Base-by-base conservation (phyloP, 768 basidiomycete species). In the Lactarius quietus region DNA sequence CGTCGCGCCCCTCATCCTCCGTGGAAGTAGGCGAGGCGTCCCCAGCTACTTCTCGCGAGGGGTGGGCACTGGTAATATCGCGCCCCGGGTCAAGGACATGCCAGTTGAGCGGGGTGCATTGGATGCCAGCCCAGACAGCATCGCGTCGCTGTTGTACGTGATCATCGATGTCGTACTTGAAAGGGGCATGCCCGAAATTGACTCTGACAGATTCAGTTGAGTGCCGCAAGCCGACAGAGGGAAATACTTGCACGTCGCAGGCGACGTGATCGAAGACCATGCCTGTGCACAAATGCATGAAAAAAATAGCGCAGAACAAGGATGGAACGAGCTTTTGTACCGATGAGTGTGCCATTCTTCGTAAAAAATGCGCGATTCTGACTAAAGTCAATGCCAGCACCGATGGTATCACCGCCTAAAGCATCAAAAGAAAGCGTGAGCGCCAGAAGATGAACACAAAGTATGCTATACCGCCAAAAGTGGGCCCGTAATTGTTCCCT, bases 371-470 rank as follows among this genome's bases (percentile, higher is more conserved):
- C 87, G 62, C 83, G 81, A 63, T 90, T 82, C 23, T 83, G 85
- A 52, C 86, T 87, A 72, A 94, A 97, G 76, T 98, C 93, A 64
- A 98, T 82, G 1, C 96, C 96, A 72, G 94, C 96, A 14, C 96
- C 96, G 65, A 99, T 83, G 29, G 88, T 77, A 74, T 99, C 96
- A 9, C 89, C 90, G 52, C 86, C 94, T 95, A 70, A 12, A 64
- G 55, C 51, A 53, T 23, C 57, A 67, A 59, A 55, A 65, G 43
- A 65, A 67, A 38, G 14, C 63, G 31, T 57, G 33, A 36, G 41
- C 53, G 33, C 48, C 51, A 31, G 14, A 43, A 52, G 28, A 23
- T 2, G 26, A 51, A 51, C 33, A 65, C 58, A 38, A 43, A 23
- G 17, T 6, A 31, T 20, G 79, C 87, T n/a, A 73, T 74, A 94